phyloP scores from a whole-genome alignment of 1,284 basidiomycete species.

The Cutaneotrichosporon sp. region DNA sequence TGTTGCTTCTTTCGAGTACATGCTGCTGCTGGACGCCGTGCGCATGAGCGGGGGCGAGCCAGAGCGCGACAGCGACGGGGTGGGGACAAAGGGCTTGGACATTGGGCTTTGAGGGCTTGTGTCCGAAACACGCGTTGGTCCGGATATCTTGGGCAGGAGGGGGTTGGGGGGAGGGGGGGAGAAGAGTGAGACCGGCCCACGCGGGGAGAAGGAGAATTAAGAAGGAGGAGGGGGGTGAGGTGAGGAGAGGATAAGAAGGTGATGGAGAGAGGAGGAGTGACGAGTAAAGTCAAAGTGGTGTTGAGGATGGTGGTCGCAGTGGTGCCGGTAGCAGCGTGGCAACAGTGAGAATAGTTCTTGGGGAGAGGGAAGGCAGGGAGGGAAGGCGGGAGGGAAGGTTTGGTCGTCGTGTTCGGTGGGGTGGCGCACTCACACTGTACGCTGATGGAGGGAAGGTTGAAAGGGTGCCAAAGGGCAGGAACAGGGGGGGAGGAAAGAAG shows the following conservation, averaged over 20 bases:
- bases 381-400: too few relatives aligned
- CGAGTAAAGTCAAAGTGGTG: background rate
- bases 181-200: background rate
- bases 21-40: conserved; percentile 20
- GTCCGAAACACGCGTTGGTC: too few relatives aligned
- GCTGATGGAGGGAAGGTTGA: too few relatives aligned
- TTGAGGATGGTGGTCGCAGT: background rate
- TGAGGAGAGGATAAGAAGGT: background rate
- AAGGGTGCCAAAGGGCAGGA: too few relatives aligned
- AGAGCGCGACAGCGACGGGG: conserved; percentile 35
- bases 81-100: conserved; percentile 40
- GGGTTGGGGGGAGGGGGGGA: background rate
- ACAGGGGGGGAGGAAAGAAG: too few relatives aligned
- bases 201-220: background rate
- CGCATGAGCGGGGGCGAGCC: conserved; percentile 28
- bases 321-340: background rate
- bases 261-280: background rate
- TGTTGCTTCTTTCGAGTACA: conserved; percentile 15
- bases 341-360: background rate
- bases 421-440: too few relatives aligned
- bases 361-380: too few relatives aligned
- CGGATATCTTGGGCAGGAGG: background rate
- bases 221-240: background rate
- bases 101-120: conserved; percentile 9
- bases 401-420: too few relatives aligned